A percentile compares a stretch with the other conserved stretches of the same genome.
Conservation (phyloP, 2,329 filamentous ascomycete species). For the Arthrobotrys sphaeroides region DNA sequence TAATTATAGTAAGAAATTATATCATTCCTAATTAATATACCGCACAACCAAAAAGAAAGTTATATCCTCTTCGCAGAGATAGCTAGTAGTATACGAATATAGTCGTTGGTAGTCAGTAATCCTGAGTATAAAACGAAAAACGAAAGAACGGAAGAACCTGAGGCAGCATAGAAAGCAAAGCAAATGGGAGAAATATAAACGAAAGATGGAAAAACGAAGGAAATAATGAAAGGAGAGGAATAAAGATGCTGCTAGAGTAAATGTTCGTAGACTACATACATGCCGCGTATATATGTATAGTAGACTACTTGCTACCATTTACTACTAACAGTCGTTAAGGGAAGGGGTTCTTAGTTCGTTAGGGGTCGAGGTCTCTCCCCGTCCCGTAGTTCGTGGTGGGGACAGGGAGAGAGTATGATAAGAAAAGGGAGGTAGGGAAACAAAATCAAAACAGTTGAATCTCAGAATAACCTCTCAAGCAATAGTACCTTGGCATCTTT, state of each 20-base stretch:
- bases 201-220: no score
- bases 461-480: not conserved
- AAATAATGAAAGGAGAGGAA: not conserved
- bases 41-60: no score
- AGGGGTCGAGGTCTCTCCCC: not conserved
- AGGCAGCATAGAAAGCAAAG: not conserved
- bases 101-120: no score
- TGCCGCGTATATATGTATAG: constrained; percentile 1
- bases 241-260: not conserved
- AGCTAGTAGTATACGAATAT: no score
- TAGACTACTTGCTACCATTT: not conserved
- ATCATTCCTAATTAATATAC: no score
- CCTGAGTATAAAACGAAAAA: no score
- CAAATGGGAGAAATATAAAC: not conserved
- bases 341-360: not conserved
- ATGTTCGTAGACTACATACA: constrained; percentile 13
- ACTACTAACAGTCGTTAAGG: constrained; percentile 4
- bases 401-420: no score
- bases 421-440: not conserved
- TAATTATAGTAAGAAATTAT: no score
- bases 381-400: no score
- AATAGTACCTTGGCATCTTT: not conserved
- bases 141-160: no score
- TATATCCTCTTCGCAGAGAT: no score
- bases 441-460: not conserved